Conservation (phyloP, 2,329 filamentous ascomycete species). For the Nothophaeocryptopus gaeumannii region DNA sequence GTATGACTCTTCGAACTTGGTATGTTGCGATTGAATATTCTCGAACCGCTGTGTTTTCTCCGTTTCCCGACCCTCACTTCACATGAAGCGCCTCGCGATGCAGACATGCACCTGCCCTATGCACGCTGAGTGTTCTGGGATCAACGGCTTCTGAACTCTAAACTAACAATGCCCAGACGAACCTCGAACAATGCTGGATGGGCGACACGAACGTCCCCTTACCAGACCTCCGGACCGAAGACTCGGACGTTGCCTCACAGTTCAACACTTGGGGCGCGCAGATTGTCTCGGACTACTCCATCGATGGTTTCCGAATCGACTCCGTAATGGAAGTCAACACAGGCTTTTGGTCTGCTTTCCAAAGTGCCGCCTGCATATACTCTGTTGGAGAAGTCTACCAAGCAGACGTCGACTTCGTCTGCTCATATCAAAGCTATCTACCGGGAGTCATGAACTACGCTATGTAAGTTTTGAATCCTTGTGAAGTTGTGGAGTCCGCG, state of each 20-base stretch:
- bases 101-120: too few relatives aligned
- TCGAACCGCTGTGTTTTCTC: background rate
- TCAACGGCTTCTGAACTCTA: background rate
- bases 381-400: slow-evolving; percentile 48
- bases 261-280: slow-evolving; percentile 59
- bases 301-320: slow-evolving; percentile 56
- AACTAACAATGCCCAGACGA: slow-evolving; percentile 22
- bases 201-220: slow-evolving; percentile 56
- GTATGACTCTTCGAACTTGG: slow-evolving; percentile 37
- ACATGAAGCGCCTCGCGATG: background rate
- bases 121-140: too few relatives aligned
- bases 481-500: background rate
- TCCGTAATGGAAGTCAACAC: slow-evolving; percentile 48
- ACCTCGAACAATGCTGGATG: slow-evolving; percentile 52
- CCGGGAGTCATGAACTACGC: slow-evolving; percentile 50
- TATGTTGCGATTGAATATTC: slow-evolving; percentile 8
- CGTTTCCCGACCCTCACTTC: background rate
- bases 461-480: slow-evolving; percentile 31
- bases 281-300: slow-evolving; percentile 59
- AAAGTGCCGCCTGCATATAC: slow-evolving; percentile 39
- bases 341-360: slow-evolving; percentile 42
- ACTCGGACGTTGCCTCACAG: slow-evolving; percentile 47
- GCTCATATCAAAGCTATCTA: slow-evolving; percentile 44
- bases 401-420: slow-evolving; percentile 38
- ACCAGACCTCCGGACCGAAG: slow-evolving; percentile 61